Evolutionary conservation across 306 rosid genomes (phyloP).

Genomic region (Hylodesmum podocarpum): DNA sequence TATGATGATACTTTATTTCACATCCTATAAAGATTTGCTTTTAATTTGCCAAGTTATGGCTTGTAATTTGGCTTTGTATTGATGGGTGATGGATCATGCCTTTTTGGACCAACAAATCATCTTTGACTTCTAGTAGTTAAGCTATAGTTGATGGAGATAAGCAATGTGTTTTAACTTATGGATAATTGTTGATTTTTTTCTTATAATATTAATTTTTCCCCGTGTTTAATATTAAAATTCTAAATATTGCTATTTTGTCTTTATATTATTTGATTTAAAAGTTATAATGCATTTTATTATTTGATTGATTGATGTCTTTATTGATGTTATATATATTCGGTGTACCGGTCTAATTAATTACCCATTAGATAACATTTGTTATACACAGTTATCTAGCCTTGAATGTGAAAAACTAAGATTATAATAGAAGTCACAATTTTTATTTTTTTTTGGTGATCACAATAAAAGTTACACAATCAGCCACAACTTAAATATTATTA

Average conservation of each 20-base stretch:
- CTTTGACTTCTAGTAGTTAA: constrained; percentile 6
- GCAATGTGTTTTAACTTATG: background rate
- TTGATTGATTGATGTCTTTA: background rate
- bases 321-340: background rate
- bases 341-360: background rate
- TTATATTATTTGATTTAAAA: background rate
- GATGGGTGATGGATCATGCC: background rate
- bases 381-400: background rate
- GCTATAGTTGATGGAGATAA: background rate
- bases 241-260: background rate
- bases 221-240: background rate
- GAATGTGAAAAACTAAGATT: too few relatives aligned
- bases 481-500: too few relatives aligned
- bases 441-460: too few relatives aligned
- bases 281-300: background rate
- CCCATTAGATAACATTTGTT: background rate
- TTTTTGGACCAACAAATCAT: constrained; percentile 26
- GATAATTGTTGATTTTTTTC: background rate
- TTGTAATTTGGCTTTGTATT: constrained; percentile 16
- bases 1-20: constrained; percentile 22
- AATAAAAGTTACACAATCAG: too few relatives aligned
- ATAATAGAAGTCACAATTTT: too few relatives aligned
- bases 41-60: constrained; percentile 13
- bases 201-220: background rate
- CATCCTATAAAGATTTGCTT: constrained; percentile 23